Conservation (phyloP, 352 stramenopile genomes). For the Pythium aristosporum region DNA sequence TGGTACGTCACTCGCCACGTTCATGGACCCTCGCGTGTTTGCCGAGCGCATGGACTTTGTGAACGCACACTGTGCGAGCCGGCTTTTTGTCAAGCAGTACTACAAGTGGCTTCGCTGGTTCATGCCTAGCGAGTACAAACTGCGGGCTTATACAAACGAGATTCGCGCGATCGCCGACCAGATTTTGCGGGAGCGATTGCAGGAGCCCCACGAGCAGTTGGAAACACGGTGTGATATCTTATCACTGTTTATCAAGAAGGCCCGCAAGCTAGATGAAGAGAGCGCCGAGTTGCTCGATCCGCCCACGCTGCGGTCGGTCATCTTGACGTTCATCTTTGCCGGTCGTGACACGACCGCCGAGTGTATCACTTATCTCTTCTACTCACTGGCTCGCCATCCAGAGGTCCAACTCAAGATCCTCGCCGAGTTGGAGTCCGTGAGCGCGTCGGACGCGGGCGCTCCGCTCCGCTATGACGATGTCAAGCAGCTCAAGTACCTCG, state of each 20-base stretch:
- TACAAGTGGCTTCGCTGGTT: conserved; percentile 57
- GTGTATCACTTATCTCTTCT: conserved; percentile 78
- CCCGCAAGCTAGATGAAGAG: conserved; percentile 40
- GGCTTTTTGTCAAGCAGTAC: conserved; percentile 64
- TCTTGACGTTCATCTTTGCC: conserved; percentile 83
- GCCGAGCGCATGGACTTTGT: conserved; percentile 53
- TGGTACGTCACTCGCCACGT: conserved; percentile 36
- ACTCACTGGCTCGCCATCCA: conserved; percentile 60
- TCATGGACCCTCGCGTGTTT: conserved; percentile 35
- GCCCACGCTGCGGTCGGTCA: conserved; percentile 54
- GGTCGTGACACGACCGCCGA: conserved; percentile 80
- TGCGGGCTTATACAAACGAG: conserved; percentile 94
- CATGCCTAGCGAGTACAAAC: conserved; percentile 70
- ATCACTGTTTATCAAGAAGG: conserved; percentile 57
- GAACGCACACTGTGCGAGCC: conserved; percentile 52
- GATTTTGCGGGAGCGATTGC: conserved; percentile 41
- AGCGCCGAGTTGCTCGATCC: conserved; percentile 25
- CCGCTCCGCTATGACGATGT: conserved; percentile 53
- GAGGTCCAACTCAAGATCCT: conserved; percentile 54
- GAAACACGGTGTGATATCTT: conserved; percentile 42
- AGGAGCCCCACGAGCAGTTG: conserved; percentile 34
- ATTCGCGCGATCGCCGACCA: conserved; percentile 58
- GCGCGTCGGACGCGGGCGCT: neutral
- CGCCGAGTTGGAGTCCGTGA: conserved; percentile 38
- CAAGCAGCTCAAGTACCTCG: conserved; percentile 63